Base-by-base conservation (phyloP, 768 basidiomycete genomes). In the Piloderma croceum region DNA sequence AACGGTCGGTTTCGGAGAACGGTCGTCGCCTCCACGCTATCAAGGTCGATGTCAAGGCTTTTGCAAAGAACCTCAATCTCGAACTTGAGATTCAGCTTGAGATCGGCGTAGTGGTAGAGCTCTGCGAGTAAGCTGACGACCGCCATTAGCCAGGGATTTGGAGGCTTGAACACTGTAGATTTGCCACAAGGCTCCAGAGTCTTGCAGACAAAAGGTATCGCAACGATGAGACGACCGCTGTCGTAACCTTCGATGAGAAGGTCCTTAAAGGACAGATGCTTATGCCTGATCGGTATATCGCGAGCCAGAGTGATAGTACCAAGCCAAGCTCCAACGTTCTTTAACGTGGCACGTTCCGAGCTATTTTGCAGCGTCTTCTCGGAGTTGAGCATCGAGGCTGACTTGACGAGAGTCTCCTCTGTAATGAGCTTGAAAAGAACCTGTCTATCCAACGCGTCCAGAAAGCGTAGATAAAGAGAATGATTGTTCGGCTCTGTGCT, bases 131-230 rank as follows among this genome's bases (percentile, higher is more conserved):
- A 71, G 49, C 85, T 80, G 52, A 98, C 71, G 47, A 99, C 88
- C 1, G 88, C 93, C 85, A 97, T 93, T 36, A 99, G 65, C 96
- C 96, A 99, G 2, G 96, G 96, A 60, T 97, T 99, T 19, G 96
- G 96, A 15, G 91, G 86, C 54, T 77, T 84, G 77, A 99, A 99
- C 20, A 98, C 87, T 48, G 72, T 83, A 23, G 94, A 98, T 56
- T 83, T 81, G 35, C 82, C 75, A 46, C 90, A 91, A 34, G 88
- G 88, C 58, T 92, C 89, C 34, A 99, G 76, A 2, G 91, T 86
- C 63, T 96, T 96, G 79, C 94, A 98, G 25, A 98, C 90, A 60
- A 98, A 99, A 0, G 96, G 91, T 42, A 99, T 96, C 7, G 92
- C 91, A 17, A 97, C 89, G 34, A 93, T 77, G 24, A 97, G 71